Evolutionary conservation across 2,329 filamentous ascomycete species (phyloP).

Genomic region (Kalaharituber pfeilii): DNA sequence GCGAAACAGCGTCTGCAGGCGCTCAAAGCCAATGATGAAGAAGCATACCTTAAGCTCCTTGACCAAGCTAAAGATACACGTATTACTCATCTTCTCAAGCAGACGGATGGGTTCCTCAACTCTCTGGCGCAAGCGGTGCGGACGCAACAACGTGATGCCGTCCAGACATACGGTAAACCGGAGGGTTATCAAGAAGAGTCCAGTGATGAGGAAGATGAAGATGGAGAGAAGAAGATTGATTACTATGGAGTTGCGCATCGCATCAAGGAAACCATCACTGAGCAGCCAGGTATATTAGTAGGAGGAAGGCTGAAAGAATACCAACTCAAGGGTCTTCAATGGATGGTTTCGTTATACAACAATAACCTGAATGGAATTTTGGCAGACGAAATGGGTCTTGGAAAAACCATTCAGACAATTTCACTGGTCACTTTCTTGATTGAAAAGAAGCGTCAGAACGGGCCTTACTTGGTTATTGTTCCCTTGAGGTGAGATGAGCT

Average conservation of each 20-base stretch:
- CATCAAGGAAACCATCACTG: constrained; percentile 75
- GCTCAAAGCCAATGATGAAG: constrained; percentile 96
- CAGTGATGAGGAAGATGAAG: constrained; percentile 48
- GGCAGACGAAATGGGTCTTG: constrained; percentile 98
- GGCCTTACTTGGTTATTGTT: constrained; percentile 91
- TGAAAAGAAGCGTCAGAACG: constrained; percentile 78
- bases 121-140: constrained; percentile 91
- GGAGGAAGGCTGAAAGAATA: constrained; percentile 93
- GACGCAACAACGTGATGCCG: constrained; percentile 71
- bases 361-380: constrained; percentile 98
- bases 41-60: constrained; percentile 92
- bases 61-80: constrained; percentile 98
- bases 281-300: constrained; percentile 70
- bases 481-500: constrained; percentile 52
- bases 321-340: constrained; percentile 93
- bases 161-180: constrained; percentile 52
- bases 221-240: constrained; percentile 65
- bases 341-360: constrained; percentile 99
- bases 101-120: constrained; percentile 93
- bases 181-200: constrained; percentile 45
- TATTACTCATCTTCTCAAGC: constrained; percentile 90
- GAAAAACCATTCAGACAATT: constrained; percentile 98
- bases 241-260: constrained; percentile 98
- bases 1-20: constrained; percentile 99
- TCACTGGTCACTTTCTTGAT: constrained; percentile 94